A percentile compares a stretch with the other conserved stretches of the same genome.
Evolutionary conservation across 495 filamentous ascomycete genomes (phyloP).

Genomic region (Daldinia vernicosa): DNA sequence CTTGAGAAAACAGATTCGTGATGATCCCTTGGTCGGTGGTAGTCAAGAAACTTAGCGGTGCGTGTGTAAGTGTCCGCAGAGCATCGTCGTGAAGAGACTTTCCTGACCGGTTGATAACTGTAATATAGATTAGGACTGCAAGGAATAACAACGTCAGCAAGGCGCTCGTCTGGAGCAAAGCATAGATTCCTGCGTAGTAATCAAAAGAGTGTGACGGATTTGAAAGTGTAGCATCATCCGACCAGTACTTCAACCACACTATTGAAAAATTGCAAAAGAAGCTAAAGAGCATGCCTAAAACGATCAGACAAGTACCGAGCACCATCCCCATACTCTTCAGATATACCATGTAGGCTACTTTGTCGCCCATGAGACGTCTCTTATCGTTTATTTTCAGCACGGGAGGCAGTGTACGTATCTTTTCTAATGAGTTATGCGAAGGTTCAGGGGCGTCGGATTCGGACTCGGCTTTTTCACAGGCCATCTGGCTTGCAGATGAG

Average conservation of each 20-base stretch:
- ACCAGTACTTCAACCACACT: constrained; percentile 55
- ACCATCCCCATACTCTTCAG: constrained; percentile 49
- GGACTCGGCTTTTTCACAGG: constrained; percentile 1
- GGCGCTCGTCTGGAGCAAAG: constrained; percentile 40
- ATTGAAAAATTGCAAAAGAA: constrained; percentile 51
- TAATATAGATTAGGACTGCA: constrained; percentile 25
- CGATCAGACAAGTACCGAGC: constrained; percentile 18
- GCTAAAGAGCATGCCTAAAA: constrained; percentile 42
- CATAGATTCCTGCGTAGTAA: constrained; percentile 51
- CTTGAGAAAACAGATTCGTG: constrained; percentile 57
- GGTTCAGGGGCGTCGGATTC: not conserved
- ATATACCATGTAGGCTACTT: constrained; percentile 49
- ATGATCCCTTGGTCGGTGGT: constrained; percentile 54
- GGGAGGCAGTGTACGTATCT: not conserved
- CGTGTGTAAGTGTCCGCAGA: constrained; percentile 38
- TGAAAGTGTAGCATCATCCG: constrained; percentile 39
- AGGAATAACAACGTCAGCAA: constrained; percentile 29
- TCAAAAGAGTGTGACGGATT: constrained; percentile 43
- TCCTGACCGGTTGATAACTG: constrained; percentile 31
- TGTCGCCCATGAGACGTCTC: constrained; percentile 36
- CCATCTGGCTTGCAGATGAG: constrained; percentile 7
- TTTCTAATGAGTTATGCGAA: not conserved
- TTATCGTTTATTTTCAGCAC: not conserved
- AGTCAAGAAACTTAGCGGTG: constrained; percentile 52
- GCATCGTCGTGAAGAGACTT: constrained; percentile 42